Evolutionary conservation across 1,284 basidiomycete genomes (phyloP), one percentile per base, ranked within the genome.

Genomic region (Takashimella koratensis): DNA sequence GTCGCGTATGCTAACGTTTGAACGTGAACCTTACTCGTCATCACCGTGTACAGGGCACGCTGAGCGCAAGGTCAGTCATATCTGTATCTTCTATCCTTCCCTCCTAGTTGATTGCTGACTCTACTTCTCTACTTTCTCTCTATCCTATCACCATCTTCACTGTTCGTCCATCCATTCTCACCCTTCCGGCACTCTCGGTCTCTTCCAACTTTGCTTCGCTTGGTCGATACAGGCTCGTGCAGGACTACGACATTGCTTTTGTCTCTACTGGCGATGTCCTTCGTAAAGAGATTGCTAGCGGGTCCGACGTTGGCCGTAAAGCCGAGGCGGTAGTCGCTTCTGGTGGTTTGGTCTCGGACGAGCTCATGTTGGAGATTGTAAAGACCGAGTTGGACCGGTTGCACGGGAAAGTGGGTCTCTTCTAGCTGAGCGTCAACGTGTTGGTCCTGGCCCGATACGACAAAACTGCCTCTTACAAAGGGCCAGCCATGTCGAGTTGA

Each of bases 221-320:
- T n/a, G n/a, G n/a, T n/a, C n/a, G n/a, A n/a, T n/a, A n/a, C 47
- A 68, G 70, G 45, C 66, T 77, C 6, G 65, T 77, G 11, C 63
- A 76, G 45, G 68, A 71, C 20, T 77, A 76, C 53, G 70, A 76
- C 54, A 65, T 76, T 40, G 60, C 68, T 4, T 76, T 77, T 55
- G 68, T 75, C 19, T 73, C 72, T 0, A 75, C 74, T 0, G 76
- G 76, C 10, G 76, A 77, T 53, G 75, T 77, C 0, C 57, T 77
- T 16, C 63, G 76, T 4, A 68, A 73, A 52, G 75, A 77, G 53
- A 77, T 77, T 20, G 64, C 65, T 24, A 65, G 66, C 5, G 65
- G 67, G 57, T 67, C 60, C 16, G 66, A 69, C 43, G 63, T 77
- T 4, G 75, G 75, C 8, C 53, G 54, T 45, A 65, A 67, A 49